phyloP scores from a whole-genome alignment of 331 rosid genomes.

The Rosa hybrid region DNA sequence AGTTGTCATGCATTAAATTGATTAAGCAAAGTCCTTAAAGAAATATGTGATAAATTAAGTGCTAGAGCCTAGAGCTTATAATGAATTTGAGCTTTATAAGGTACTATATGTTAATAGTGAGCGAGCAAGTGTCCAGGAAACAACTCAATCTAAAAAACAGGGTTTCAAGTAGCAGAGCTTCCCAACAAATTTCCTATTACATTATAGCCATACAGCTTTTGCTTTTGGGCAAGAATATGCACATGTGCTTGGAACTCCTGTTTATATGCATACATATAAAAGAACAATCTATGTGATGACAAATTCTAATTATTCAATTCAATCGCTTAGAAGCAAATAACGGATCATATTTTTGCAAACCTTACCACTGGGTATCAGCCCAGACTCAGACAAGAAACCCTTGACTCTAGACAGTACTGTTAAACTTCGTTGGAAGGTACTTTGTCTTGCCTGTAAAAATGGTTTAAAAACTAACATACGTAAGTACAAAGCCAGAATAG shows the following conservation, averaged over 20 bases:
- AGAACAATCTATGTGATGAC: neutral
- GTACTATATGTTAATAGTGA: neutral
- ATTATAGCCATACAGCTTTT: neutral
- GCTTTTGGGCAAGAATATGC: neutral
- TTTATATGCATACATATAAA: conserved; percentile 4
- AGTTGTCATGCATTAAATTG: neutral
- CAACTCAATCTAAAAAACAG: neutral
- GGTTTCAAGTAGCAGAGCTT: neutral
- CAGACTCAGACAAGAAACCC: conserved; percentile 43
- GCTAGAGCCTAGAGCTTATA: neutral
- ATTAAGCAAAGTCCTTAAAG: neutral
- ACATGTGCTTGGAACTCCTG: neutral
- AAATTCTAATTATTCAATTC: conserved; percentile 12
- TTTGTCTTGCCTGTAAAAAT: conserved; percentile 71
- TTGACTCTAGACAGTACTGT: conserved; percentile 65
- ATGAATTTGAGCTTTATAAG: neutral
- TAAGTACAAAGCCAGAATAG: conserved; percentile 5
- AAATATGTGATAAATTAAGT: neutral
- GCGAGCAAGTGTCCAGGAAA: neutral
- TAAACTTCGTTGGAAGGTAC: conserved; percentile 67
- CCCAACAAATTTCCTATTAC: neutral
- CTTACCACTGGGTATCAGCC: conserved; percentile 62
- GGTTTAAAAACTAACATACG: conserved; percentile 4
- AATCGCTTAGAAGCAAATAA: conserved; percentile 6
- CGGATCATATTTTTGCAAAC: conserved; percentile 11